Percentiles rank a stretch among this genome's conserved stretches.
Conservation (phyloP, 1,284 basidiomycete genomes). For the Tilletia walkeri region DNA sequence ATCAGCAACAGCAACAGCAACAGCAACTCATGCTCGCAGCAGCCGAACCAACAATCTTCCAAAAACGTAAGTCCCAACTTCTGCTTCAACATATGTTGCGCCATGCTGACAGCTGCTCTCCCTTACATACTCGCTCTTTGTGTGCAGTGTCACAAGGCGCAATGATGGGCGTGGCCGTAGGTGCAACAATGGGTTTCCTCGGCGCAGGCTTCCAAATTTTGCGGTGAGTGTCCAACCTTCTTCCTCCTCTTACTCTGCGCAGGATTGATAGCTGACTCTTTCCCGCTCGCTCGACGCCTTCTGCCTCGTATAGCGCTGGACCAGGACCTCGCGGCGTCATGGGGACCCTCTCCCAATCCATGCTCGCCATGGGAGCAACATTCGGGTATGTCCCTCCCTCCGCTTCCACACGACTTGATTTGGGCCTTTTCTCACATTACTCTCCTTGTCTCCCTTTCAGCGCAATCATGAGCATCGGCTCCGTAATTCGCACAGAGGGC, state of each 20-base stretch:
- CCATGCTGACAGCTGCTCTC: neutral
- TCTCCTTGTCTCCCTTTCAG: neutral
- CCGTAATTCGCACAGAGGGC: conserved; percentile 15
- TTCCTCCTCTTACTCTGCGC: neutral
- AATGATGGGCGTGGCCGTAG: conserved; percentile 4
- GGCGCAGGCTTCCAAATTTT: conserved; percentile 12
- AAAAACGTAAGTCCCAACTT: conserved; percentile 1
- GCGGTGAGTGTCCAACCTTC: neutral
- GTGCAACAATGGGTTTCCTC: conserved; percentile 14
- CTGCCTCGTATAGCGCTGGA: neutral
- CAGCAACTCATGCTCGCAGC: conserved; percentile 10
- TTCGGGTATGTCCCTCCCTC: conserved; percentile 13
- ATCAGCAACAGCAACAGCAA: conserved; percentile 4
- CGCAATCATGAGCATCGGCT: conserved; percentile 16
- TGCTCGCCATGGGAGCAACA: conserved; percentile 10
- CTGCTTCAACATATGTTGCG: neutral
- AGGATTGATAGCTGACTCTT: neutral
- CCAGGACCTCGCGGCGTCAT: conserved; percentile 11
- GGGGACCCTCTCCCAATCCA: conserved; percentile 11
- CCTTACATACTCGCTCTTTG: neutral
- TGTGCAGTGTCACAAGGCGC: conserved; percentile 13
- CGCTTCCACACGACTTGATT: neutral
- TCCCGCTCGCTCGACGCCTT: neutral
- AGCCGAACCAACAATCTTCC: conserved; percentile 1
- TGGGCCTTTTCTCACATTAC: neutral